Conservation (phyloP, 2,329 filamentous ascomycete genomes). For the Aureobasidium sp. region DNA sequence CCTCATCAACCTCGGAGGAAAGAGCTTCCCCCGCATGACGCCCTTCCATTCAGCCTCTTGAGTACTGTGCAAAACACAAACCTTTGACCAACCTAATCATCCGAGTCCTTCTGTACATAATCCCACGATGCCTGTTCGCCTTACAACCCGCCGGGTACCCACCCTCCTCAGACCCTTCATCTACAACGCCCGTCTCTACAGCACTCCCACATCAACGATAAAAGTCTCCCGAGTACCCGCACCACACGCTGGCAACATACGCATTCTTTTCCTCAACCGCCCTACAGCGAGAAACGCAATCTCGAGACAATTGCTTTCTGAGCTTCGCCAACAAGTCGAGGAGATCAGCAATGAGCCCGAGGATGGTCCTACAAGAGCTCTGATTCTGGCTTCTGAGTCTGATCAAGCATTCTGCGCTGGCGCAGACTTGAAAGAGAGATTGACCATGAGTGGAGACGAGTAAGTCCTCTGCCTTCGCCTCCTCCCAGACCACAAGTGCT, state of each 20-base stretch:
- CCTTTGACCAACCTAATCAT: background rate
- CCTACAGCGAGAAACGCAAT: constrained; percentile 84
- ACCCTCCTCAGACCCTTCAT: background rate
- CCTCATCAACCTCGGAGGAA: background rate
- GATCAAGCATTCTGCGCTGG: constrained; percentile 88
- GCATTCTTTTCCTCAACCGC: constrained; percentile 79
- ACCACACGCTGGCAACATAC: constrained; percentile 72
- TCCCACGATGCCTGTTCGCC: background rate
- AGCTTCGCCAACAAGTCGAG: constrained; percentile 64
- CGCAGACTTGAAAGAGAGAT: constrained; percentile 85
- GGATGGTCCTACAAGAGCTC: constrained; percentile 58
- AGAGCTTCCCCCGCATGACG: constrained; percentile 9
- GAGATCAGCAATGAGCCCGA: constrained; percentile 54
- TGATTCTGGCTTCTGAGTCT: constrained; percentile 78
- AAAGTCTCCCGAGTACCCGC: constrained; percentile 68
- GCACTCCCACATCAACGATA: constrained; percentile 34
- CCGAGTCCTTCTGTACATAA: background rate
- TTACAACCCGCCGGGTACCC: background rate
- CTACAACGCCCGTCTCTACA: constrained; percentile 11
- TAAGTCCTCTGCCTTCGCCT: constrained; percentile 34
- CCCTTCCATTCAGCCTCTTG: background rate
- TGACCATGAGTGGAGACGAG: constrained; percentile 69
- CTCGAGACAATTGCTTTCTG: constrained; percentile 64
- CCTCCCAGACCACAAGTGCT: background rate
- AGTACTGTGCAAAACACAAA: background rate